phyloP scores from a whole-genome alignment of 2,329 filamentous ascomycete species.

The Fusarium stilboides region DNA sequence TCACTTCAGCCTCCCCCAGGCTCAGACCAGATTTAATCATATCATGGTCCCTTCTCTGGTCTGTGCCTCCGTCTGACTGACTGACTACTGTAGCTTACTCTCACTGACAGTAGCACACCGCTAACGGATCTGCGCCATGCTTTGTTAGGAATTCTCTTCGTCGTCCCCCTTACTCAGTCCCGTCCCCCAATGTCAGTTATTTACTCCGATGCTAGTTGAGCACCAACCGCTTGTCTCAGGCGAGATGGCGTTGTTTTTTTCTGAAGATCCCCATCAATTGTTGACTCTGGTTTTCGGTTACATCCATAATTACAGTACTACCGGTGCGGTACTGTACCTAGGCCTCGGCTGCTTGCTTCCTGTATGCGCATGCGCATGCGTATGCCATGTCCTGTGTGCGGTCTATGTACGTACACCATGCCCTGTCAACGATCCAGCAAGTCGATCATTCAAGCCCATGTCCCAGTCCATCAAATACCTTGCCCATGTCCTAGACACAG shows the following conservation, averaged over 20 bases:
- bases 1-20: conserved; percentile 21
- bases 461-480: conserved; percentile 23
- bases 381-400: too few relatives aligned
- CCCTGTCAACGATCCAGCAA: conserved; percentile 29
- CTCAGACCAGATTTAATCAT: neutral
- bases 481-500: conserved; percentile 31
- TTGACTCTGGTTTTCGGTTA: conserved; percentile 3
- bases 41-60: conserved; percentile 16
- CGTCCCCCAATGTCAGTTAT: conserved; percentile 10
- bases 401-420: conserved; percentile 1
- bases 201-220: conserved; percentile 21
- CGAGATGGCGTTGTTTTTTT: conserved; percentile 1
- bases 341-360: neutral
- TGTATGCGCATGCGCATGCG: neutral
- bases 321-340: too few relatives aligned
- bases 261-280: conserved; percentile 17
- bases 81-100: neutral
- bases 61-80: conserved; percentile 25
- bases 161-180: conserved; percentile 20
- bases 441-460: conserved; percentile 37
- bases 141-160: conserved; percentile 42
- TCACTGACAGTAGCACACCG: conserved; percentile 18
- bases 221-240: conserved; percentile 33
- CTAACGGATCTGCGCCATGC: conserved; percentile 39
- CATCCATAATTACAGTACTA: neutral